Evolutionary conservation across 2,329 filamentous ascomycete species (phyloP).

Genomic region (Scedosporium boydii): DNA sequence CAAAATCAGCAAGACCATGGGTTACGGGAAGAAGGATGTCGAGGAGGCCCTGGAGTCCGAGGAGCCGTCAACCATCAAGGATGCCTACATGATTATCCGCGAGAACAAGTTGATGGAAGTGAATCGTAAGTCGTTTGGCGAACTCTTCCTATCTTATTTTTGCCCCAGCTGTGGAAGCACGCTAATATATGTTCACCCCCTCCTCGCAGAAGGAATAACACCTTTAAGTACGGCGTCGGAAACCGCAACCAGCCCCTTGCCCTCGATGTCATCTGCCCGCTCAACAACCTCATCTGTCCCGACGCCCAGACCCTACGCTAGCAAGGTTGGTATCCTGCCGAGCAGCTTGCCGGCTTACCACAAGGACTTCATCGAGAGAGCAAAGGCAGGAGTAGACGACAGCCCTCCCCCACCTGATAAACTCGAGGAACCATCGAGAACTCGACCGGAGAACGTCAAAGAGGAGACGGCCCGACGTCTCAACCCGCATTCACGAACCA

Average conservation of each 20-base stretch:
- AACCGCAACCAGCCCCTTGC: slow-evolving; percentile 5
- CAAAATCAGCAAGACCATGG: slow-evolving; percentile 97
- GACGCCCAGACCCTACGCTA: slow-evolving; percentile 52
- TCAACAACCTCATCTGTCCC: slow-evolving; percentile 37
- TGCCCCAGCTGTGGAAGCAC: too few relatives aligned
- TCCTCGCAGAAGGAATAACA: background rate
- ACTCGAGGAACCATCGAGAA: slow-evolving; percentile 37
- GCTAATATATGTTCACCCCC: too few relatives aligned
- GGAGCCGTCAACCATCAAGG: slow-evolving; percentile 96
- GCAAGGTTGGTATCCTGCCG: slow-evolving; percentile 84
- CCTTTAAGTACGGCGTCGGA: slow-evolving; percentile 13
- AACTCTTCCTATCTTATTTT: background rate
- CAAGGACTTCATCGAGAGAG: slow-evolving; percentile 76
- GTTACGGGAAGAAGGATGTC: slow-evolving; percentile 89
- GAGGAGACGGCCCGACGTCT: slow-evolving; percentile 72
- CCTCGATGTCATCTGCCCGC: slow-evolving; percentile 45
- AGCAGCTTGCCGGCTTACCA: slow-evolving; percentile 88
- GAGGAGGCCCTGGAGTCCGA: slow-evolving; percentile 86
- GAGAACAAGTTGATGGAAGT: slow-evolving; percentile 97
- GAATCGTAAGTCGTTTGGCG: slow-evolving; percentile 58
- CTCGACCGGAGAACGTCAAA: slow-evolving; percentile 62
- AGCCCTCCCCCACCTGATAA: slow-evolving; percentile 26
- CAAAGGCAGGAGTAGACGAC: slow-evolving; percentile 39
- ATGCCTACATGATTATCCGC: slow-evolving; percentile 94
- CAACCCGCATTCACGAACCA: slow-evolving; percentile 73